phyloP scores from a whole-genome alignment of 805 yeast species.

The Wickerhamomyces subpelliculosus region DNA sequence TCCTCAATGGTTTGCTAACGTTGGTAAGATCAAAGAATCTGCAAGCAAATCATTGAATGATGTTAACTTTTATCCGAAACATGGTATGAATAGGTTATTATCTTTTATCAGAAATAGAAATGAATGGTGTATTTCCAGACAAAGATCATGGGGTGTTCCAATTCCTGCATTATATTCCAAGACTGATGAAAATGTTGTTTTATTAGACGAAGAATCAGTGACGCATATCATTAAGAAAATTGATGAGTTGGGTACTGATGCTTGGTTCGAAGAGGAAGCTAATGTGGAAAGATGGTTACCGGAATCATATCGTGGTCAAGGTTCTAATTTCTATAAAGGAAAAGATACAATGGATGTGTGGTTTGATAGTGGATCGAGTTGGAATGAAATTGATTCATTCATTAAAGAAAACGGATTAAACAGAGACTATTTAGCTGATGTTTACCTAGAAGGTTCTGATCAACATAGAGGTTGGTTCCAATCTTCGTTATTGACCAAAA shows the following conservation, averaged over 20 bases:
- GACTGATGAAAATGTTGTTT: slow-evolving; percentile 49
- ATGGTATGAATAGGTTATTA: slow-evolving; percentile 62
- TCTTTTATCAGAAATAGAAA: slow-evolving; percentile 72
- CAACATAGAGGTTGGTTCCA: slow-evolving; percentile 99
- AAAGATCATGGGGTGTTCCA: slow-evolving; percentile 97
- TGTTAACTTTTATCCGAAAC: slow-evolving; percentile 68
- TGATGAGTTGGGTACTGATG: slow-evolving; percentile 55
- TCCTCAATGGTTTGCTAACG: slow-evolving; percentile 94
- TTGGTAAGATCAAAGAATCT: slow-evolving; percentile 57
- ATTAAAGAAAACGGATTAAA: slow-evolving; percentile 26
- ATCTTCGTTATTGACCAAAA: slow-evolving; percentile 76
- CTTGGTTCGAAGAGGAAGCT: slow-evolving; percentile 68
- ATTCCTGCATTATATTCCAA: slow-evolving; percentile 74
- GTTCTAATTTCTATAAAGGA: slow-evolving; percentile 50
- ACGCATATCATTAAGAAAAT: slow-evolving; percentile 51
- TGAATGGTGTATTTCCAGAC: slow-evolving; percentile 98
- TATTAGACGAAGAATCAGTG: slow-evolving; percentile 52
- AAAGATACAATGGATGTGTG: slow-evolving; percentile 97
- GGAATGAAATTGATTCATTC: slow-evolving; percentile 55
- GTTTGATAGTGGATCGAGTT: slow-evolving; percentile 96
- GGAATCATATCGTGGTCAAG: slow-evolving; percentile 31
- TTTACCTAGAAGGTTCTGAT: slow-evolving; percentile 95
- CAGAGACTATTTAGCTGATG: slow-evolving; percentile 55
- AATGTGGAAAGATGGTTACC: slow-evolving; percentile 71
- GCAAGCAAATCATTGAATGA: slow-evolving; percentile 53